These are phyloP conservation scores for Bryum argenteum DNA, from an alignment of 225 moss, liverwort and hornwort species.

Conservation along the genomic window DNA sequence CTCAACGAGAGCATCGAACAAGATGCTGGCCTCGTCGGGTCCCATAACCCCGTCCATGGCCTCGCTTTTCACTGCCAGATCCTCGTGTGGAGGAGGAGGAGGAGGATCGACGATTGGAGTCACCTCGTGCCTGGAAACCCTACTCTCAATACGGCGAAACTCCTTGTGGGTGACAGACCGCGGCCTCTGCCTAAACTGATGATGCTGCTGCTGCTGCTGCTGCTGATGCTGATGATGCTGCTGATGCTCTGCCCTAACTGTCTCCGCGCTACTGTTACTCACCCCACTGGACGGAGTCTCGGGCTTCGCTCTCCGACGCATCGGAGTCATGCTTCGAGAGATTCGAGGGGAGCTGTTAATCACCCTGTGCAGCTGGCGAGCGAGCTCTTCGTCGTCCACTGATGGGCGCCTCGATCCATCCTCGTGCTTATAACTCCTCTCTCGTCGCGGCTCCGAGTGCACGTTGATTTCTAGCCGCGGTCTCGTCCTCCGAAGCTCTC, in stretches of 20 bases:
- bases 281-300: conserved; percentile 47
- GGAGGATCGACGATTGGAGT: not conserved
- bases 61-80: conserved; percentile 33
- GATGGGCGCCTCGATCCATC: conserved; percentile 41
- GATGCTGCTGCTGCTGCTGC: conserved; percentile 29
- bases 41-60: conserved; percentile 36
- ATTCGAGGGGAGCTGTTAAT: conserved; percentile 89
- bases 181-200: conserved; percentile 56
- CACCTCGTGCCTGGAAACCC: conserved; percentile 57
- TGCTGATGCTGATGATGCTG: conserved; percentile 33
- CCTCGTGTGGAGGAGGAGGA: conserved; percentile 2
- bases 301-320: conserved; percentile 52
- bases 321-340: conserved; percentile 58
- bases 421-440: conserved; percentile 37
- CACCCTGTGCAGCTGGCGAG: conserved; percentile 76
- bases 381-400: conserved; percentile 75
- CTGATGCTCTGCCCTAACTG: conserved; percentile 50
- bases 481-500: conserved; percentile 39
- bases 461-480: conserved; percentile 41
- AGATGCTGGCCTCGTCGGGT: conserved; percentile 41
- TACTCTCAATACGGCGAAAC: conserved; percentile 54
- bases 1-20: conserved; percentile 51
- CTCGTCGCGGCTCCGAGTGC: conserved; percentile 43
- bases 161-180: conserved; percentile 72
- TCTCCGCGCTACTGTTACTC: conserved; percentile 53